phyloP scores from a whole-genome alignment of 83 land plant genomes.

The Larix sibirica region DNA sequence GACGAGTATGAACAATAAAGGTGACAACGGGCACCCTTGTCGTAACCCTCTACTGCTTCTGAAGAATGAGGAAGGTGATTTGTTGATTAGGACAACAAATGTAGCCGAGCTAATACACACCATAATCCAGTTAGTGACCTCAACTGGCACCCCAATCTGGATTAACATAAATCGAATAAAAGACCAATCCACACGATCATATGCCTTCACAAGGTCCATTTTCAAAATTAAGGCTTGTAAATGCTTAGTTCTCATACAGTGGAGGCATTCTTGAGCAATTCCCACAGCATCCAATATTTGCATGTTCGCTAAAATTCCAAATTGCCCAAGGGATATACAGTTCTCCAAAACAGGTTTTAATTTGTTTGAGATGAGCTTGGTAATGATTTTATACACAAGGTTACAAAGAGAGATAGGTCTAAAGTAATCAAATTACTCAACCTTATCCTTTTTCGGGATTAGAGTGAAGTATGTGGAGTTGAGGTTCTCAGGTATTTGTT shows the following conservation, averaged over 20 bases:
- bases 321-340: not conserved
- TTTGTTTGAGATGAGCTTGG: not conserved
- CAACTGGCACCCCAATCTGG: not conserved
- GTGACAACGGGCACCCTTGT: not conserved
- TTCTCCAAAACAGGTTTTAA: not conserved
- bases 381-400: not conserved
- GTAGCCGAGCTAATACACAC: not conserved
- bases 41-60: not conserved
- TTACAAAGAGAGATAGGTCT: too few species aligned
- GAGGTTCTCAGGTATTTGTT: too few species aligned
- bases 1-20: not conserved
- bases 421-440: not conserved
- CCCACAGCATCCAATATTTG: not conserved
- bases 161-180: too few species aligned
- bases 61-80: too few species aligned
- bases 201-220: not conserved
- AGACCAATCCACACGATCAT: not conserved
- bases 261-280: not conserved
- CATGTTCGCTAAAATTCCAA: not conserved
- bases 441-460: not conserved
- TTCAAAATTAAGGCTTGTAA: too few species aligned
- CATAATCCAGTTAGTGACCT: not conserved
- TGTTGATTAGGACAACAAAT: not conserved
- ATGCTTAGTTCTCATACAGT: not conserved
- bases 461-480: not conserved